Base-by-base conservation (phyloP, 345 rosid species). In the Citrus sp. region DNA sequence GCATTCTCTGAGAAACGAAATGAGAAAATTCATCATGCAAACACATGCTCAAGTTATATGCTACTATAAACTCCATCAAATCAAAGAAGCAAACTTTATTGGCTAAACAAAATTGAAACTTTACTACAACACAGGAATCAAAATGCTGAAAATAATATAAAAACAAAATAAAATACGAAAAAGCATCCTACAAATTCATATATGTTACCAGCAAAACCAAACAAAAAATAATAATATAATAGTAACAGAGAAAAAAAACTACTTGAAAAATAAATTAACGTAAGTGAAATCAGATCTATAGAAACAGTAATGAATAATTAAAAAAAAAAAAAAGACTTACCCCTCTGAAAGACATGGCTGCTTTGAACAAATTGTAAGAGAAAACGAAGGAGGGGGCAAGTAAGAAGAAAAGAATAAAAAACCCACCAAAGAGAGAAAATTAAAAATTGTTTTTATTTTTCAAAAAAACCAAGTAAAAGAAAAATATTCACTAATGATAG, bases 261-360 rank as follows among this genome's bases (percentile, higher is more conserved):
- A 61, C 46, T 37, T 21, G 0, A 27, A 21, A 59, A 67, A 34
- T 10, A 70, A 61, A 37, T 3, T 28, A 37, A 60, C 28, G 13
- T 16, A 71, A 56, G n/a, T 25, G 54, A 58, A 77, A 18, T 49
- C 67, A 25, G 58, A 76, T 22, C 27, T 42, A 49, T 18, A 30
- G 13, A 40, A 13, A 38, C 40, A 4, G 25, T 19, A 18, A 59
- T 40, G 10, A 38, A 37, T 1, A 37, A 7, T 25, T 61, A 34
- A 62, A 34, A 64, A 40, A 35, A n/a, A 13, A 46, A 46, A 46
- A 46, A 46, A 19, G 68, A 32, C 85, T 83, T 81, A 88, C 91
- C 75, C 91, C 85, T 84, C 85, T 77, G 77, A 79, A 88, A 73
- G 89, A 69, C 88, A 87, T 87, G 70, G 76, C 80, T 51, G 73